These are phyloP conservation scores for Cladophialophora yegresii DNA, from an alignment of 2,329 filamentous ascomycete species.

Conservation along the genomic window DNA sequence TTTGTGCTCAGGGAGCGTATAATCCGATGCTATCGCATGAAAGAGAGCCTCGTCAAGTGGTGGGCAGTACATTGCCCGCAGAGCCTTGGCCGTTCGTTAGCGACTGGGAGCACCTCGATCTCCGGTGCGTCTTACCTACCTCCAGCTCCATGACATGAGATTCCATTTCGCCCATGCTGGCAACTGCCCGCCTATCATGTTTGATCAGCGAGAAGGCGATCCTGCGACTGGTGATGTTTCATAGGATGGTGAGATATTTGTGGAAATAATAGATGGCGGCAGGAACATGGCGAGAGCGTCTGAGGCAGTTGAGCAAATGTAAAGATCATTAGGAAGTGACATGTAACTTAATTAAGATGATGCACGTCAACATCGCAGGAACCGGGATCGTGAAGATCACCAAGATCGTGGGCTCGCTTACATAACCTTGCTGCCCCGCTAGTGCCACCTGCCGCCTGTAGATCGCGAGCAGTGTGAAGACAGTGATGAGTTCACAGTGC, in stretches of 20 bases:
- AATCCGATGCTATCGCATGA: conserved; percentile 73
- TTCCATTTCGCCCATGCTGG: conserved; percentile 20
- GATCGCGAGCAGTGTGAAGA: neutral
- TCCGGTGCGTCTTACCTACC: neutral
- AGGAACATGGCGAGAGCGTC: neutral
- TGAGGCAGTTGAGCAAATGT: neutral
- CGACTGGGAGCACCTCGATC: conserved; percentile 4
- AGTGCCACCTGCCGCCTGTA: neutral
- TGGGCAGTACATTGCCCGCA: conserved; percentile 67
- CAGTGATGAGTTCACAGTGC: neutral
- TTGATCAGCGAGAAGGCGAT: conserved; percentile 2
- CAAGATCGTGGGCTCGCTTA: neutral
- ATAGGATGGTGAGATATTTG: neutral
- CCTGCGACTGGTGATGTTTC: neutral
- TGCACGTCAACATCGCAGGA: neutral
- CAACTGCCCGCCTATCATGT: conserved; percentile 19
- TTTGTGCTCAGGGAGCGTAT: conserved; percentile 58
- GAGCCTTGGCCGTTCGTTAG: conserved; percentile 14
- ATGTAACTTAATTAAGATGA: too few species aligned
- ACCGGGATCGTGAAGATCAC: neutral
- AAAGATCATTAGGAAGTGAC: neutral
- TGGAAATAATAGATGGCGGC: neutral
- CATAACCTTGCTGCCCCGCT: neutral
- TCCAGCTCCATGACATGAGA: neutral
- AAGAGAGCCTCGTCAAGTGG: conserved; percentile 77